Percentiles rank a stretch among this genome's conserved stretches.
These are phyloP conservation scores for Trichoderma erinaceum DNA, from an alignment of 495 filamentous ascomycete species.

Conservation along the genomic window DNA sequence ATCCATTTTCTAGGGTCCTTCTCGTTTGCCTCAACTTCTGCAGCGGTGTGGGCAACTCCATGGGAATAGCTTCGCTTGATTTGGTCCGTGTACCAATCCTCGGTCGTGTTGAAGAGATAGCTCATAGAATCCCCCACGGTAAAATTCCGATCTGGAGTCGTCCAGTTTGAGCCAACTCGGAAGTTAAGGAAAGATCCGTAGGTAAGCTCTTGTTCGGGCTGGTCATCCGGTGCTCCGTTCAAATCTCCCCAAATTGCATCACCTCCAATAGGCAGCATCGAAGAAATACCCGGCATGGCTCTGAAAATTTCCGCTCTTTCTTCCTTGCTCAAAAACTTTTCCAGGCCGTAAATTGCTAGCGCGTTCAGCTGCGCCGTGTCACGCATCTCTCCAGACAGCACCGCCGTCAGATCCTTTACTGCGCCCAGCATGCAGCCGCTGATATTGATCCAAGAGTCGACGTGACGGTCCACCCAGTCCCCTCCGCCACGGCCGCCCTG, in stretches of 20 bases:
- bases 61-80: conserved; percentile 73
- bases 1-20: conserved; percentile 79
- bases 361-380: conserved; percentile 95
- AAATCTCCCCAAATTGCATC: conserved; percentile 89
- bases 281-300: conserved; percentile 92
- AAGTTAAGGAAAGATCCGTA: conserved; percentile 87
- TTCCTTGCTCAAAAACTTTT: conserved; percentile 85
- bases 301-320: conserved; percentile 93
- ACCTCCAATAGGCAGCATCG: conserved; percentile 95
- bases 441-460: conserved; percentile 97
- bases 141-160: conserved; percentile 60
- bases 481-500: conserved; percentile 74
- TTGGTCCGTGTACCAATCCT: conserved; percentile 77
- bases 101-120: conserved; percentile 70
- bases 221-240: conserved; percentile 86
- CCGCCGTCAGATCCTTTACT: conserved; percentile 82
- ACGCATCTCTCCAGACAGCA: conserved; percentile 94
- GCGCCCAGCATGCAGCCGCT: conserved; percentile 97
- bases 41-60: conserved; percentile 73
- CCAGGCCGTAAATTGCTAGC: conserved; percentile 95
- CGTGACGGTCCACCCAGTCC: conserved; percentile 82
- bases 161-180: conserved; percentile 51
- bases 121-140: conserved; percentile 70
- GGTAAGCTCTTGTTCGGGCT: conserved; percentile 58
- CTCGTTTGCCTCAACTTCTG: conserved; percentile 84